Evolutionary conservation across 805 yeast species (phyloP).

Genomic region (Pichia heedii): DNA sequence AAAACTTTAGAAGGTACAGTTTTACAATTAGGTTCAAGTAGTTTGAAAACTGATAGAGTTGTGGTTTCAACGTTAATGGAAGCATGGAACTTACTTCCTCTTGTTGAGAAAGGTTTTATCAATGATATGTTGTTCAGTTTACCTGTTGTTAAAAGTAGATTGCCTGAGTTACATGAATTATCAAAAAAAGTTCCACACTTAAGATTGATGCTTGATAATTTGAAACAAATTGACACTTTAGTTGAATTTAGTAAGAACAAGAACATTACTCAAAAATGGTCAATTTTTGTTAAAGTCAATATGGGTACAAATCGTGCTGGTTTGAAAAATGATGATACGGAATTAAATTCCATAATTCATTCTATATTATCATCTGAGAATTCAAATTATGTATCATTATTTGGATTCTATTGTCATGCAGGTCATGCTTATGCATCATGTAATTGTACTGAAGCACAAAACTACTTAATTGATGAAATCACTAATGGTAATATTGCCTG

Average conservation of each 20-base stretch:
- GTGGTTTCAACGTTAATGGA: slow-evolving; percentile 65
- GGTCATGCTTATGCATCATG: slow-evolving; percentile 60
- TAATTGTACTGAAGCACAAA: slow-evolving; percentile 37
- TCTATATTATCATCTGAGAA: slow-evolving; percentile 3
- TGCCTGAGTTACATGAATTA: slow-evolving; percentile 39
- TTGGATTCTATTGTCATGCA: slow-evolving; percentile 71
- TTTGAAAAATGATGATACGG: slow-evolving; percentile 19
- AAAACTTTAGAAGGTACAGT: slow-evolving; percentile 52
- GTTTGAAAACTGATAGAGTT: slow-evolving; percentile 35
- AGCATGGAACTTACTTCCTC: slow-evolving; percentile 46
- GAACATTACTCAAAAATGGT: slow-evolving; percentile 38
- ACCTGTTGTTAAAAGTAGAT: slow-evolving; percentile 42
- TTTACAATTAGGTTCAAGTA: slow-evolving; percentile 42
- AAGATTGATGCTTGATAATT: slow-evolving; percentile 51
- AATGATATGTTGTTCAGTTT: slow-evolving; percentile 47
- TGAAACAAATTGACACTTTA: slow-evolving; percentile 44
- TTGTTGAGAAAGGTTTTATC: slow-evolving; percentile 5
- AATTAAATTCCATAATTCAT: slow-evolving; percentile 2
- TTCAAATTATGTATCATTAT: slow-evolving; percentile 33
- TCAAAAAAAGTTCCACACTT: slow-evolving; percentile 30
- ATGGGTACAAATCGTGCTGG: slow-evolving; percentile 73
- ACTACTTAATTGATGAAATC: slow-evolving; percentile 44
- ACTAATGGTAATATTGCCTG: slow-evolving; percentile 49
- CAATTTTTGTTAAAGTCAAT: slow-evolving; percentile 57
- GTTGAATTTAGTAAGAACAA: slow-evolving; percentile 25